These are phyloP conservation scores for Phytophthora quininea DNA, from an alignment of 352 stramenopile genomes.

Conservation along the genomic window DNA sequence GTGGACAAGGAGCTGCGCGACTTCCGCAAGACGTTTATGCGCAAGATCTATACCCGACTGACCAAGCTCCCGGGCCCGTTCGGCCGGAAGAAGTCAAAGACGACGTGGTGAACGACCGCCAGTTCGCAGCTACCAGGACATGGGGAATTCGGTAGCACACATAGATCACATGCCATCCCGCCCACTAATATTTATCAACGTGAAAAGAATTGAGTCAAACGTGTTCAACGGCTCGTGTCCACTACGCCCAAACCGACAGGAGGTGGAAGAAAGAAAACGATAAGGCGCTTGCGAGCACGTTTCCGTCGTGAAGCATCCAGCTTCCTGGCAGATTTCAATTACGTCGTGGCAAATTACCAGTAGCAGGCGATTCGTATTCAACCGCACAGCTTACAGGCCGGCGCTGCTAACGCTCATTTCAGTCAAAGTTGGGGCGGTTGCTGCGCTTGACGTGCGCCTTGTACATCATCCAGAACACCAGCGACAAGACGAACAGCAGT, in stretches of 20 bases:
- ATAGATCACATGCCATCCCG: background rate
- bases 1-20: slow-evolving; percentile 71
- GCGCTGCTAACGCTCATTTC: background rate
- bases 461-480: slow-evolving; percentile 70
- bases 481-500: slow-evolving; percentile 50
- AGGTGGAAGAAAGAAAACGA: background rate
- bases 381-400: background rate
- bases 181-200: slow-evolving; percentile 36
- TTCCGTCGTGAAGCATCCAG: background rate
- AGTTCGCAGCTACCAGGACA: slow-evolving; percentile 24
- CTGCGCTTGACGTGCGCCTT: slow-evolving; percentile 41
- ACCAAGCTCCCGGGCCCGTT: slow-evolving; percentile 50
- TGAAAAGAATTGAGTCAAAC: slow-evolving; percentile 8
- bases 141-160: slow-evolving; percentile 25
- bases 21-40: slow-evolving; percentile 63
- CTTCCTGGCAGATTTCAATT: too few species aligned
- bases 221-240: background rate
- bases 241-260: background rate
- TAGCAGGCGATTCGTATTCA: too few species aligned
- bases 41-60: slow-evolving; percentile 59
- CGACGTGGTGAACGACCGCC: background rate
- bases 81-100: slow-evolving; percentile 30
- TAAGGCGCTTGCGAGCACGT: background rate
- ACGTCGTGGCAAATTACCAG: too few species aligned
- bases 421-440: slow-evolving; percentile 33